Percentiles rank a stretch among this genome's conserved stretches.
Evolutionary conservation across 345 rosid species (phyloP).

Genomic region (Xanthoceras sorbifolium): DNA sequence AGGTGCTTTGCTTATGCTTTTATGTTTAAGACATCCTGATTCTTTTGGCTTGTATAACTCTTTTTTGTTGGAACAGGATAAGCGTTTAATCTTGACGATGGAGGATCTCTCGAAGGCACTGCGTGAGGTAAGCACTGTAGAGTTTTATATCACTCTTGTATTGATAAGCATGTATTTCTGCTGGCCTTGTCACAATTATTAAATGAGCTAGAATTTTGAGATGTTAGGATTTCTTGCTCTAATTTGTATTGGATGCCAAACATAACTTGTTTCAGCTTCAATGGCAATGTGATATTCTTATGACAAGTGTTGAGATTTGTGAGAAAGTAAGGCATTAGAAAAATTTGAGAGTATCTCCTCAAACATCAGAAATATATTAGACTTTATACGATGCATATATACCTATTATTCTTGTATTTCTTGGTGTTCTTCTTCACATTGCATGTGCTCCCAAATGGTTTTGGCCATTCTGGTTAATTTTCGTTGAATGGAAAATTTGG

Average conservation of each 20-base stretch:
- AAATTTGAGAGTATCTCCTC: neutral
- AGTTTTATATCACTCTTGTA: neutral
- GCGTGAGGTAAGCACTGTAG: slow-evolving; percentile 56
- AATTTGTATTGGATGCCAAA: neutral
- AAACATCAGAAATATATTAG: neutral
- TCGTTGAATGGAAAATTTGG: neutral
- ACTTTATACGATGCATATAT: no score
- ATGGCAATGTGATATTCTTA: neutral
- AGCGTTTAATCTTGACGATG: slow-evolving; percentile 84
- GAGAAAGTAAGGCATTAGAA: no score
- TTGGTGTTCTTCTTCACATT: no score
- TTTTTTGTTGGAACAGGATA: slow-evolving; percentile 59
- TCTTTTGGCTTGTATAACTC: slow-evolving; percentile 16
- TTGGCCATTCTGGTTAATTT: no score
- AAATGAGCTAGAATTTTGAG: neutral
- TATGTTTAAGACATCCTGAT: neutral
- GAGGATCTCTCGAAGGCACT: slow-evolving; percentile 92
- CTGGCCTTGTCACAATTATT: neutral
- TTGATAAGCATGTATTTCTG: neutral
- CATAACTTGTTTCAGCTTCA: neutral
- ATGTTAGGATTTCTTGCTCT: neutral
- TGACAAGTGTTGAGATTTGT: neutral
- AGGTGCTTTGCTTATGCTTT: slow-evolving; percentile 46
- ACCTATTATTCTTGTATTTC: no score
- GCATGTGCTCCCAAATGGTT: no score